Evolutionary conservation across 2,329 filamentous ascomycete genomes (phyloP), one percentile per base, ranked within the genome.

Genomic region (Cytospora piceae): DNA sequence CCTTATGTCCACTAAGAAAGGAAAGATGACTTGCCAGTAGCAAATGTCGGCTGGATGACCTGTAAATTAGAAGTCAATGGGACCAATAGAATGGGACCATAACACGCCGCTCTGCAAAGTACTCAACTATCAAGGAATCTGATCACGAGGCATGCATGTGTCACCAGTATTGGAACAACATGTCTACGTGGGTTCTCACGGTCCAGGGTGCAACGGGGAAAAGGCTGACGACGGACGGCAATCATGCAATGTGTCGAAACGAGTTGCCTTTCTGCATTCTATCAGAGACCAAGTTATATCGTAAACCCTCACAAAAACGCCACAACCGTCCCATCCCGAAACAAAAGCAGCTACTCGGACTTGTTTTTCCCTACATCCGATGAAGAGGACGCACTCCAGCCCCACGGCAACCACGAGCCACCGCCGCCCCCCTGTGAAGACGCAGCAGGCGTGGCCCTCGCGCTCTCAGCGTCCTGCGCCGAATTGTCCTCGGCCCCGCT

Each of bases 401-500:
- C 78, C 81, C 82, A 85, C 3, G 82, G 77, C 74, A 83, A 77
- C 82, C 83, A 85, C 22, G 69, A 63, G 27, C 71, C 69, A 31
- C 76, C 59, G 32, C 76, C 58, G 24, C 57, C 68, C n/a, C 42
- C 42, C 20, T 20, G 17, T 4, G 20, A 20, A 22, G 60, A 57
- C 69, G 65, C 59, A 75, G 76, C 68, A 73, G 73, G 63, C 76
- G 73, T 70, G 64, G 56, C 62, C 62, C 32, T 61, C 62, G 54
- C 64, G 57, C 65, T 73, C 58, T 67, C 69, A 64, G 67, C 70
- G 66, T 68, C 71, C 69, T 68, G 79, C 71, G 65, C 74, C 67
- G 58, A 71, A 69, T 80, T 81, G 55, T 86, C 85, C 73, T 86
- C 88, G 31, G 80, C 80, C 12, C 83, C 84, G 72, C 88, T 90